These are phyloP conservation scores for Hemileia vastatrix DNA, from an alignment of 1,284 basidiomycete genomes.

Conservation along the genomic window DNA sequence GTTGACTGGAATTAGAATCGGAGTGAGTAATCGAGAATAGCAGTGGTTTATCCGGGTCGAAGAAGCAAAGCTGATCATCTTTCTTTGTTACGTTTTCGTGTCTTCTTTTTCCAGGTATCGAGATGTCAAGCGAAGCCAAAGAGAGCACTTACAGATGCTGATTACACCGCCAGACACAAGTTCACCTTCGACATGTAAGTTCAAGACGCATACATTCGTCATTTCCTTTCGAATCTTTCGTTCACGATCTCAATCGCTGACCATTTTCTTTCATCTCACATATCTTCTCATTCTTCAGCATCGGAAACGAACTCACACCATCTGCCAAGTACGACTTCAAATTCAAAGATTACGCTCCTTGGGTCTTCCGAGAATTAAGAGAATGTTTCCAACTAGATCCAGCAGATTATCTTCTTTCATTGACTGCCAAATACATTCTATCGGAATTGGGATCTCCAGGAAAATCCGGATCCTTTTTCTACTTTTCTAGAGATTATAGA, in stretches of 20 bases:
- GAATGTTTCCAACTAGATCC: constrained; percentile 43
- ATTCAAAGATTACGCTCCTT: constrained; percentile 44
- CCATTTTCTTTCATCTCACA: too few species aligned
- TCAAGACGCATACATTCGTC: too few species aligned
- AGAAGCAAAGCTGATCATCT: too few species aligned
- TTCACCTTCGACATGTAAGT: constrained; percentile 41
- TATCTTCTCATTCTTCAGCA: constrained; percentile 11
- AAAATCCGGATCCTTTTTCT: constrained; percentile 44
- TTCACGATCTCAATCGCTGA: not conserved
- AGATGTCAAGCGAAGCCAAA: constrained; percentile 40
- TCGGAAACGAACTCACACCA: constrained; percentile 42
- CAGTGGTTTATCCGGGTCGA: not conserved
- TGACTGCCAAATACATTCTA: constrained; percentile 44
- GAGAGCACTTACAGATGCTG: constrained; percentile 34
- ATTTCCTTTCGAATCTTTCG: not conserved
- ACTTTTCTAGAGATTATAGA: constrained; percentile 44
- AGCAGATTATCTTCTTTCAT: constrained; percentile 42
- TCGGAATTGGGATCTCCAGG: constrained; percentile 44
- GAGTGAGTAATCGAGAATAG: constrained; percentile 4
- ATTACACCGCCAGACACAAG: constrained; percentile 43
- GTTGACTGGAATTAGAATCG: constrained; percentile 45
- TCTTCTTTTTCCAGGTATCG: constrained; percentile 29
- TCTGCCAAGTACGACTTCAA: constrained; percentile 45
- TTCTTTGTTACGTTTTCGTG: too few species aligned
- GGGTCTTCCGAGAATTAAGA: constrained; percentile 42